A percentile compares a stretch with the other conserved stretches of the same genome.
Conservation (phyloP, 2,329 filamentous ascomycete genomes). For the Colletotrichum phormii region DNA sequence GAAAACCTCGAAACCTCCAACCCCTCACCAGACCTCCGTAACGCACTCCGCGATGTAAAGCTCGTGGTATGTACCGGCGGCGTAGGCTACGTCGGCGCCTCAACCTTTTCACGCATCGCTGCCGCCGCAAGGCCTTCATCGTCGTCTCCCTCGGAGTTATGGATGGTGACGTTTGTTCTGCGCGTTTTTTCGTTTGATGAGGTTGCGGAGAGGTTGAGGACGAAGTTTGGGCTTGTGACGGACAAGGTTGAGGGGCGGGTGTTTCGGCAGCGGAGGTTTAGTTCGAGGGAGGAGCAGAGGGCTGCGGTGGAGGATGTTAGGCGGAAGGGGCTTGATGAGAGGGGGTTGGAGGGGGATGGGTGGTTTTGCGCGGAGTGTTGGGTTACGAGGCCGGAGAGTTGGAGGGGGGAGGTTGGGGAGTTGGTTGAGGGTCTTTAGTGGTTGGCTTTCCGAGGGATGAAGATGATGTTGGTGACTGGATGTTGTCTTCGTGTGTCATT, state of each 20-base stretch:
- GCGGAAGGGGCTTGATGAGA: not conserved
- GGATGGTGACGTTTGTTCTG: constrained; percentile 24
- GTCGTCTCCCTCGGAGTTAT: not conserved
- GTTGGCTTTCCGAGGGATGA: not conserved
- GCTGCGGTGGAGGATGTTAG: constrained; percentile 13
- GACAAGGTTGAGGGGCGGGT: constrained; percentile 2
- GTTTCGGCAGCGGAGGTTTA: constrained; percentile 19
- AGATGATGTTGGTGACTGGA: not conserved
- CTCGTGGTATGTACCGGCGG: constrained; percentile 22
- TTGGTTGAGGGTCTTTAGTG: not conserved
- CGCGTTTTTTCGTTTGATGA: constrained; percentile 23
- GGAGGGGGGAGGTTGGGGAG: not conserved
- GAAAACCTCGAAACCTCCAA: constrained; percentile 12
- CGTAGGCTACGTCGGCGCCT: constrained; percentile 9
- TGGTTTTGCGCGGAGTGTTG: constrained; percentile 30
- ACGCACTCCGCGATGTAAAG: not conserved
- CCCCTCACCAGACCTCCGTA: not conserved
- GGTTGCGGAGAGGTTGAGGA: not conserved
- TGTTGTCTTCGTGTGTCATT: too few species aligned
- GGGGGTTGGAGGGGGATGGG: constrained; percentile 5
- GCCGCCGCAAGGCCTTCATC: not conserved
- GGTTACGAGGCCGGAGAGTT: constrained; percentile 2
- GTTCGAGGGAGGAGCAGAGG: constrained; percentile 4
- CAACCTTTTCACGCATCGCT: not conserved
- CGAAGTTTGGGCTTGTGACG: constrained; percentile 1